phyloP scores from a whole-genome alignment of 2,329 filamentous ascomycete genomes.

The Fusarium drepaniforme region DNA sequence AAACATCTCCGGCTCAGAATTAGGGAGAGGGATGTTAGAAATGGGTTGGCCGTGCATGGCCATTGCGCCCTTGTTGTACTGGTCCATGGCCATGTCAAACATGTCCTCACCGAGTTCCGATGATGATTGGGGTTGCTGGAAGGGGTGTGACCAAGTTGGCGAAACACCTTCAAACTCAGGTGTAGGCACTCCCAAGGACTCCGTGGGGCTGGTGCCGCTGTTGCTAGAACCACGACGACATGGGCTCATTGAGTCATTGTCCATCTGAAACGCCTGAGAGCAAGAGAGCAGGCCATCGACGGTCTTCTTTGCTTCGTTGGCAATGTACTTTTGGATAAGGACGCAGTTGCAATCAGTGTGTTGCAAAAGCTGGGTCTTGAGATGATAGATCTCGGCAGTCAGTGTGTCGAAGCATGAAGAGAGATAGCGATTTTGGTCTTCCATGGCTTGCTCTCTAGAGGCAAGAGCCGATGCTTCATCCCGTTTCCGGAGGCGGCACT shows the following conservation, averaged over 20 bases:
- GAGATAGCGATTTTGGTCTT: slow-evolving; percentile 47
- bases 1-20: slow-evolving; percentile 26
- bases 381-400: slow-evolving; percentile 44
- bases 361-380: slow-evolving; percentile 47
- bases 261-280: slow-evolving; percentile 28
- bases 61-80: slow-evolving; percentile 27
- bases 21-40: slow-evolving; percentile 12
- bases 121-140: slow-evolving; percentile 32
- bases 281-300: slow-evolving; percentile 40
- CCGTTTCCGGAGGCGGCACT: slow-evolving; percentile 48
- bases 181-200: slow-evolving; percentile 40
- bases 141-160: slow-evolving; percentile 38
- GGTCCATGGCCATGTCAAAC: slow-evolving; percentile 40
- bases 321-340: slow-evolving; percentile 49
- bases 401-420: slow-evolving; percentile 43
- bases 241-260: slow-evolving; percentile 24
- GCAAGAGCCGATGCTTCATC: slow-evolving; percentile 47
- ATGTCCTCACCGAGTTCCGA: slow-evolving; percentile 38
- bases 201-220: slow-evolving; percentile 41
- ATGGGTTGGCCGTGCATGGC: slow-evolving; percentile 26
- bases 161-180: slow-evolving; percentile 38
- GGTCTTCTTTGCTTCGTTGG: slow-evolving; percentile 46
- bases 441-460: slow-evolving; percentile 44
- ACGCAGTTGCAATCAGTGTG: slow-evolving; percentile 48
- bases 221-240: slow-evolving; percentile 39